phyloP scores from a whole-genome alignment of 73 alveolate genomes.

The Diophrys sp. region DNA sequence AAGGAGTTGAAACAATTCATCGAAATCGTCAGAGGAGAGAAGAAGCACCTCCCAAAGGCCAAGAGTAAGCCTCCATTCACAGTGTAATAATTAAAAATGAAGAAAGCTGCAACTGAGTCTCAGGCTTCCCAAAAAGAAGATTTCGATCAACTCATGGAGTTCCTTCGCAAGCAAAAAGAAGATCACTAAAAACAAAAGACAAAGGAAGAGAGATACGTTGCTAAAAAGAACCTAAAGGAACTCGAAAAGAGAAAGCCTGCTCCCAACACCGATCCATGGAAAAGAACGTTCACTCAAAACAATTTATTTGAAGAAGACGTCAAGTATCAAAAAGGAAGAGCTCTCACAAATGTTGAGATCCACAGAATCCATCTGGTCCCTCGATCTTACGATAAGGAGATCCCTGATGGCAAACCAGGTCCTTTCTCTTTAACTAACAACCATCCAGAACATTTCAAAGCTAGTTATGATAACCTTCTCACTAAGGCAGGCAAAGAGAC shows the following conservation, averaged over 20 bases:
- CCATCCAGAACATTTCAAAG: neutral
- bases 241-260: constrained; percentile 1
- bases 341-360: neutral
- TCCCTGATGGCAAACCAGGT: neutral
- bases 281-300: neutral
- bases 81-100: no score
- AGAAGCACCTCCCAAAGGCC: constrained; percentile 49
- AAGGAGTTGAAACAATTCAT: constrained; percentile 52
- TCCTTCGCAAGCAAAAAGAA: neutral
- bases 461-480: neutral
- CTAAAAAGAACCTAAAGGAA: constrained; percentile 9
- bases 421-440: constrained; percentile 4
- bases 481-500: constrained; percentile 8
- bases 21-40: constrained; percentile 45
- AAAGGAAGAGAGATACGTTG: neutral
- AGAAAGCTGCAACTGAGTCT: no score
- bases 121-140: neutral
- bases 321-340: neutral
- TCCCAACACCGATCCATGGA: constrained; percentile 5
- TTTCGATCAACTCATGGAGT: neutral
- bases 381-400: constrained; percentile 7
- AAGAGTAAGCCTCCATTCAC: constrained; percentile 24
- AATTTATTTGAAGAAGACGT: neutral
- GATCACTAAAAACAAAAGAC: constrained; percentile 2
- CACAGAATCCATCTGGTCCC: constrained; percentile 9